Base-by-base conservation (phyloP, 495 filamentous ascomycete species). In the Penicillium alfredii region DNA sequence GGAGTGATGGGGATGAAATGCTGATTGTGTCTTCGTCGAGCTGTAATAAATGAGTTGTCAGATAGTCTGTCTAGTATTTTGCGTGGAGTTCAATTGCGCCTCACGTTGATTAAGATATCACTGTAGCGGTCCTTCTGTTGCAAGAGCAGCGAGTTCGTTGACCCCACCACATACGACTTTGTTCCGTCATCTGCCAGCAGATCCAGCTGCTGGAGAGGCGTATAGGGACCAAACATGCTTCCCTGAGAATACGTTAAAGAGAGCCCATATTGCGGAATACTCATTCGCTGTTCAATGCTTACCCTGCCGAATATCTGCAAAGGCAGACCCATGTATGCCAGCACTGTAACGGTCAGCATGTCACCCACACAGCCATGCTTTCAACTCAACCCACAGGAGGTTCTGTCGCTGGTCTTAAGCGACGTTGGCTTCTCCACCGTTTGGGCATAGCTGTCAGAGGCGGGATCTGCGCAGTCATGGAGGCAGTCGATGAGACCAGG, bases 51-150 rank as follows among this genome's bases (percentile, higher is more conserved):
- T 19, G 2, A 30, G 6, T 8, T 6, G 4, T 2, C 2, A 15
- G 9, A 14, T 10, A 9, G 2, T n/a, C n/a, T n/a, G n/a, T n/a
- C n/a, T n/a, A n/a, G n/a, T n/a, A n/a, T n/a, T n/a, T n/a, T n/a
- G n/a, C n/a, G n/a, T n/a, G n/a, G n/a, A n/a, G n/a, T n/a, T n/a
- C n/a, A 15, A 18, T 14, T 8, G n/a, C 8, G 15, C 21, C 72
- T 55, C 49, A 80, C 78, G 60, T 98, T 97, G 49, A 98, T 88
- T 38, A 98, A 69, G 26, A 97, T 88, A 49, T 98, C 92, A 60
- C 88, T 93, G 61, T 98, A 97, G n/a, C 88, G 78, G 51, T 98
- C 92, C 58, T 80, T 90, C 50, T 97, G 92, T 45, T 95, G 88
- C 29, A 98, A 62, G 17, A 98, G 72, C 27, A 98, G 68, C 10